These are phyloP conservation scores for Suhomyces maxii DNA, from an alignment of 1,139 yeast species.

Conservation along the genomic window DNA sequence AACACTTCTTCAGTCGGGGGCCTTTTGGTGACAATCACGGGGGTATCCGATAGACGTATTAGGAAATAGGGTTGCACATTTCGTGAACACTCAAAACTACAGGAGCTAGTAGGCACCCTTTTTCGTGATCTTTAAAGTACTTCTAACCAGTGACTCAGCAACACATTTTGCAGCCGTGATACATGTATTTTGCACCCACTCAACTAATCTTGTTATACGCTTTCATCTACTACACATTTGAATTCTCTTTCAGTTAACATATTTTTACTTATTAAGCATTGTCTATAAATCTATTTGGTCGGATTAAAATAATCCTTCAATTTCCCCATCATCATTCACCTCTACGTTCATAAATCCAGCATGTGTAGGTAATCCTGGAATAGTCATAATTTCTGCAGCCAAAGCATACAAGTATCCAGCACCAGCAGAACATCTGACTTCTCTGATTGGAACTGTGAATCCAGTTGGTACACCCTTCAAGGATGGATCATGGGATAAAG, in stretches of 20 bases:
- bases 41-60: too few species aligned
- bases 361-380: slow-evolving; percentile 96
- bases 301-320: slow-evolving; percentile 69
- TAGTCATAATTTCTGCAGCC: slow-evolving; percentile 96
- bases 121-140: too few species aligned
- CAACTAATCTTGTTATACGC: too few species aligned
- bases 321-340: slow-evolving; percentile 89
- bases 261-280: neutral
- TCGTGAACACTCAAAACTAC: too few species aligned
- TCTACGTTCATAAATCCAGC: slow-evolving; percentile 98
- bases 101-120: too few species aligned
- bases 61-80: too few species aligned
- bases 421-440: slow-evolving; percentile 91
- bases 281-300: neutral
- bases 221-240: too few species aligned
- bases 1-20: too few species aligned
- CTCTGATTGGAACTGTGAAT: slow-evolving; percentile 91
- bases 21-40: too few species aligned
- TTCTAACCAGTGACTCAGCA: too few species aligned
- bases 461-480: slow-evolving; percentile 96
- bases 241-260: neutral
- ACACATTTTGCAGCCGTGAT: too few species aligned
- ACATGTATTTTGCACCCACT: too few species aligned
- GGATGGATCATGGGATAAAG: slow-evolving; percentile 89
- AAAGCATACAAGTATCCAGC: slow-evolving; percentile 96